Conservation (phyloP, 139 green algal genomes). For the Gonium pectorale region DNA sequence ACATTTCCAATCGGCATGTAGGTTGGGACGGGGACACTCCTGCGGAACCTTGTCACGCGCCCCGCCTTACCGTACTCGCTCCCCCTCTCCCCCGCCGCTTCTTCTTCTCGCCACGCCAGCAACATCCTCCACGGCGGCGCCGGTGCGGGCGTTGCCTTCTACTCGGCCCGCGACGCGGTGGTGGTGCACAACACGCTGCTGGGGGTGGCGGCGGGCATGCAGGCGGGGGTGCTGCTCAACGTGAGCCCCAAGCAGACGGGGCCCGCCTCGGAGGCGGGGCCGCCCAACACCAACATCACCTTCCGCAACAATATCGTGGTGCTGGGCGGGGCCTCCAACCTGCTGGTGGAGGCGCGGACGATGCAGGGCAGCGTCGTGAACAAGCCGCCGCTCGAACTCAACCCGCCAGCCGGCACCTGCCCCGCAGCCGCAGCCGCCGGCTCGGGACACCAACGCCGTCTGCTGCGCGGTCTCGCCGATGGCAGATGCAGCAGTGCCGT, state of each 20-base stretch:
- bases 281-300: constrained; percentile 50
- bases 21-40: too few relatives aligned
- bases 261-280: not conserved
- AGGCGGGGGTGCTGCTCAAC: constrained; percentile 44
- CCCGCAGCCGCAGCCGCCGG: not conserved
- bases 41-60: too few relatives aligned
- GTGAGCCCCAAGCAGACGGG: constrained; percentile 37
- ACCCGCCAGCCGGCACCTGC: constrained; percentile 1
- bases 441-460: too few relatives aligned
- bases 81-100: not conserved
- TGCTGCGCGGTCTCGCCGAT: too few relatives aligned
- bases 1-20: too few relatives aligned
- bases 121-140: constrained; percentile 34
- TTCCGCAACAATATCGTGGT: constrained; percentile 35
- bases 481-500: too few relatives aligned
- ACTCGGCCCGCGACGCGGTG: constrained; percentile 28
- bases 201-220: constrained; percentile 21
- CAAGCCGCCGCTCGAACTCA: not conserved
- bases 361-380: constrained; percentile 6
- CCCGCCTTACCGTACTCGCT: not conserved
- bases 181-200: constrained; percentile 40
- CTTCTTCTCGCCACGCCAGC: not conserved
- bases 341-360: constrained; percentile 36
- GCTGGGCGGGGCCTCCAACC: not conserved
- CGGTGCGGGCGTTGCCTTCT: constrained; percentile 38